phyloP scores from a whole-genome alignment of 2,329 filamentous ascomycete species.

The Epichloe aotearoae region DNA sequence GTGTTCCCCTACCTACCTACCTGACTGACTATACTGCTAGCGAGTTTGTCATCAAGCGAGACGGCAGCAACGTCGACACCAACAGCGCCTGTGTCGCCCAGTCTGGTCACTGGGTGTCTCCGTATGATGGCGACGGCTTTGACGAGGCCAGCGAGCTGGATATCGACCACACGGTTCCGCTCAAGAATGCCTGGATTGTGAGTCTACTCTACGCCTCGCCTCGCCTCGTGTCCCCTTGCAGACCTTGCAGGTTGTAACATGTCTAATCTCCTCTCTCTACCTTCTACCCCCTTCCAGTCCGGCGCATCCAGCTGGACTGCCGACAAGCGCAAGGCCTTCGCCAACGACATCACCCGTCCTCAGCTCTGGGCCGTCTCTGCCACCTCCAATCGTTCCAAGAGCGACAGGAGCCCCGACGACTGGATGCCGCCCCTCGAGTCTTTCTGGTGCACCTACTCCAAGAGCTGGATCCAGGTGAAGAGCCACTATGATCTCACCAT shows the following conservation, averaged over 20 bases:
- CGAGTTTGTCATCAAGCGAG: constrained; percentile 60
- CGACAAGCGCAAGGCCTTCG: constrained; percentile 50
- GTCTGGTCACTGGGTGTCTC: constrained; percentile 55
- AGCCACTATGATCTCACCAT: constrained; percentile 54
- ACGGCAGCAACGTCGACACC: constrained; percentile 50
- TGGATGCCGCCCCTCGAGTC: constrained; percentile 60
- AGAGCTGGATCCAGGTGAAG: constrained; percentile 70
- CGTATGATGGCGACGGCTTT: constrained; percentile 64
- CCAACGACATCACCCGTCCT: constrained; percentile 63
- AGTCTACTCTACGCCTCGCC: constrained; percentile 12
- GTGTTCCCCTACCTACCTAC: background rate
- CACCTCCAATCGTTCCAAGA: constrained; percentile 59
- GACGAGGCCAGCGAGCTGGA: constrained; percentile 56
- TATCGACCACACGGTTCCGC: constrained; percentile 72
- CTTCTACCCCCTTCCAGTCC: constrained; percentile 30
- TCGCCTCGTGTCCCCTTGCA: background rate
- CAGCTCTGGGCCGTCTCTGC: constrained; percentile 72
- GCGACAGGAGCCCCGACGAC: constrained; percentile 58
- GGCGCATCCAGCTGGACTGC: constrained; percentile 63
- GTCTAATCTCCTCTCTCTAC: background rate
- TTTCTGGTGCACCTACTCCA: constrained; percentile 69
- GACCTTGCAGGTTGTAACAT: background rate
- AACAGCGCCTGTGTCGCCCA: constrained; percentile 47
- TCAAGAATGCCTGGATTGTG: constrained; percentile 69
- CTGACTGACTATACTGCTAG: constrained; percentile 11